phyloP scores from a whole-genome alignment of 2,329 filamentous ascomycete genomes.

The Exophiala viscosa region DNA sequence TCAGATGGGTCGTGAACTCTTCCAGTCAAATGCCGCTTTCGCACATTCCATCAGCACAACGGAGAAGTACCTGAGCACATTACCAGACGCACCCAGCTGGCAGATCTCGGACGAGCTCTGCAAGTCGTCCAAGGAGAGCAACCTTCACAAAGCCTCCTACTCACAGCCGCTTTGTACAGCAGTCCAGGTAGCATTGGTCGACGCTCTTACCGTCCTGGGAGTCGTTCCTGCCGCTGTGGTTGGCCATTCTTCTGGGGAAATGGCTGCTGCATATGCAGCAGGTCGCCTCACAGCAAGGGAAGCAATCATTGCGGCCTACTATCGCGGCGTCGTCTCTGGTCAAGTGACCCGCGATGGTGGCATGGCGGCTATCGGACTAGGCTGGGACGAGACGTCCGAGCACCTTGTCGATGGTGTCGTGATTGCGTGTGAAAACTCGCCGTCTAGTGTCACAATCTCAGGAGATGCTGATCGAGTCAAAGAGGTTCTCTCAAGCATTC shows the following conservation, averaged over 20 bases:
- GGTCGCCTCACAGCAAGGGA: conserved; percentile 18
- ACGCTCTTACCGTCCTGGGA: conserved; percentile 30
- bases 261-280: conserved; percentile 36
- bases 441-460: conserved; percentile 33
- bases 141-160: conserved; percentile 29
- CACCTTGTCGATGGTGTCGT: conserved; percentile 1
- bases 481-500: conserved; percentile 19
- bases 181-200: conserved; percentile 34
- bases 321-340: conserved; percentile 22
- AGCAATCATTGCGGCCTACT: conserved; percentile 27
- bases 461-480: conserved; percentile 30
- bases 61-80: conserved; percentile 4
- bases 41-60: conserved; percentile 8
- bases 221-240: conserved; percentile 29
- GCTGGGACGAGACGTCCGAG: conserved; percentile 9
- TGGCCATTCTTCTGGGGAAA: conserved; percentile 38
- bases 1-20: conserved; percentile 33
- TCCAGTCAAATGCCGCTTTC: conserved; percentile 27
- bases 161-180: conserved; percentile 35
- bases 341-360: conserved; percentile 21
- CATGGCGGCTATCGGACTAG: conserved; percentile 34
- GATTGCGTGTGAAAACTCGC: conserved; percentile 35
- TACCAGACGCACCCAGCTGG: background rate
- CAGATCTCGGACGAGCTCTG: conserved; percentile 19
- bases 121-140: conserved; percentile 9